phyloP scores from a whole-genome alignment of 2,329 filamentous ascomycete genomes.

The Monosporascus sp. region DNA sequence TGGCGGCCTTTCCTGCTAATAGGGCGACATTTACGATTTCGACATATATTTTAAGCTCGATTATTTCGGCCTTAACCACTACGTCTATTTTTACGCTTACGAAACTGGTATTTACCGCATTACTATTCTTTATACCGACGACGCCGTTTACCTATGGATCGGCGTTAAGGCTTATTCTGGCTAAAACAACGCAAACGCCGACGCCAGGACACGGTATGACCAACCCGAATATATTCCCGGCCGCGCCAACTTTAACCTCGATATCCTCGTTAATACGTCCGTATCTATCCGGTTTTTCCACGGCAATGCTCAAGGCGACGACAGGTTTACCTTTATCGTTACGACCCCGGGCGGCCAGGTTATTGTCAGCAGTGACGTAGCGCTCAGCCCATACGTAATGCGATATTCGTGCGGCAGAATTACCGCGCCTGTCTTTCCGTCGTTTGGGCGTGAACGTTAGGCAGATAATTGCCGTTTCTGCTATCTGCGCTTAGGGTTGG shows the following conservation, averaged over 20 bases:
- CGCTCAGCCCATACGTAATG: too few relatives aligned
- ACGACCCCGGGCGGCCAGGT: too few relatives aligned
- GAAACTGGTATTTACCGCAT: constrained; percentile 18
- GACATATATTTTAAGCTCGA: constrained; percentile 8
- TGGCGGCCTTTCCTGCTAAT: constrained; percentile 6
- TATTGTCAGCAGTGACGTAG: too few relatives aligned
- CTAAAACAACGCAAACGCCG: constrained; percentile 17
- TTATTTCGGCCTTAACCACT: constrained; percentile 20
- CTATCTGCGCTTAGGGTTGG: too few relatives aligned
- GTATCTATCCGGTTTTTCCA: constrained; percentile 10
- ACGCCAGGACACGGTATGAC: constrained; percentile 13
- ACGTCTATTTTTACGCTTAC: constrained; percentile 19
- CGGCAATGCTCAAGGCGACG: constrained; percentile 9
- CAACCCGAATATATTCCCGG: constrained; percentile 9
- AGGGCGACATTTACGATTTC: constrained; percentile 8
- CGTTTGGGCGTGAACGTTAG: too few relatives aligned
- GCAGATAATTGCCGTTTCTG: too few relatives aligned
- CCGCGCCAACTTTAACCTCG: constrained; percentile 10
- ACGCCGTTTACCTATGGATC: constrained; percentile 11
- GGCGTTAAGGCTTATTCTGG: constrained; percentile 15
- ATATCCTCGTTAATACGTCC: constrained; percentile 5
- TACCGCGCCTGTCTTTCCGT: too few relatives aligned
- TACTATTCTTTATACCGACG: constrained; percentile 14
- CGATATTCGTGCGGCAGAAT: too few relatives aligned
- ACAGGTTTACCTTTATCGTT: constrained; percentile 5